Conservation (phyloP, 768 basidiomycete species). For the Pholiota conissans region DNA sequence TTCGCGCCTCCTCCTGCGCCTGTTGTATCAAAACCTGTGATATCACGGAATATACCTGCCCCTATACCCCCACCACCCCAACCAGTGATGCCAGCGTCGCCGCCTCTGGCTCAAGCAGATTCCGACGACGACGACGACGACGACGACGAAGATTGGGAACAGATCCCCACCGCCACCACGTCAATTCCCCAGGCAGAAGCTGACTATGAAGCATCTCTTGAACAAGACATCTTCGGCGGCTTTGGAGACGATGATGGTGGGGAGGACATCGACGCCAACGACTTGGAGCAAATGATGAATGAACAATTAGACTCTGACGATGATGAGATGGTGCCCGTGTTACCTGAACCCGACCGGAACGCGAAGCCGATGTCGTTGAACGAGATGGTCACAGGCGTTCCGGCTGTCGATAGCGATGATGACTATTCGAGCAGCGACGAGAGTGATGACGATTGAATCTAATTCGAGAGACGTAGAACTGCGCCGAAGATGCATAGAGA, state of each 20-base stretch:
- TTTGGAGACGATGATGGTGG: conserved; percentile 13
- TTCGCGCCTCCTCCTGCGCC: conserved; percentile 13
- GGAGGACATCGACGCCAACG: conserved; percentile 39
- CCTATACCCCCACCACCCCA: neutral
- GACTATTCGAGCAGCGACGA: conserved; percentile 31
- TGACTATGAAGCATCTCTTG: conserved; percentile 17
- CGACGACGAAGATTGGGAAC: conserved; percentile 52
- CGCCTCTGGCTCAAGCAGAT: conserved; percentile 6
- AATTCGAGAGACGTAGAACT: too few relatives aligned
- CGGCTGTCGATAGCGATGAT: conserved; percentile 26
- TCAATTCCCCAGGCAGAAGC: conserved; percentile 3
- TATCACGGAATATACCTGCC: neutral
- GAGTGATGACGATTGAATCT: conserved; percentile 23
- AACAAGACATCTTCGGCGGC: conserved; percentile 27
- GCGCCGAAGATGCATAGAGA: neutral
- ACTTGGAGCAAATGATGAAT: conserved; percentile 38
- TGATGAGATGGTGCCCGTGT: conserved; percentile 42
- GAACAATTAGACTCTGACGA: conserved; percentile 37
- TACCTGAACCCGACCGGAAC: conserved; percentile 21
- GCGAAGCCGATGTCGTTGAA: conserved; percentile 50
- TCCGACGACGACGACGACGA: conserved; percentile 9
- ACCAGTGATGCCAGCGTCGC: neutral
- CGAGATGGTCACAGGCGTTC: conserved; percentile 36
- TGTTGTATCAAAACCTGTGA: neutral
- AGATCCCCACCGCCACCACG: conserved; percentile 26